These are phyloP conservation scores for Teratosphaeria destructans DNA, from an alignment of 2,329 filamentous ascomycete species.

Conservation along the genomic window DNA sequence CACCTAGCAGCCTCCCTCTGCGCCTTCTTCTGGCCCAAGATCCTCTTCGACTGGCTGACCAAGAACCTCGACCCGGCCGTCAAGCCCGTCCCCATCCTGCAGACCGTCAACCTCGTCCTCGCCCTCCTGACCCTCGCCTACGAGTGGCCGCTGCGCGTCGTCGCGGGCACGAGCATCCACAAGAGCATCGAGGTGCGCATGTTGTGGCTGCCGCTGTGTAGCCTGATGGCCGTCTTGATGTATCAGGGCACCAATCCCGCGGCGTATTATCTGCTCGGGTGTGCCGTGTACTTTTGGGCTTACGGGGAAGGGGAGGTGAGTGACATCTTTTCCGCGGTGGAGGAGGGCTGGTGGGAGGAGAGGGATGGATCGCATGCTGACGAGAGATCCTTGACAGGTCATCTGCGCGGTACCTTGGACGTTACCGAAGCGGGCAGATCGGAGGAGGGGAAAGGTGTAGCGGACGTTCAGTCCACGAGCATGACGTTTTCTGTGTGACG, in stretches of 20 bases:
- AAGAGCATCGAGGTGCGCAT: slow-evolving; percentile 80
- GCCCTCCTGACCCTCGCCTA: slow-evolving; percentile 69
- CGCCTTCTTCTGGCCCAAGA: slow-evolving; percentile 95
- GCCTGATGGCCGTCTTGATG: slow-evolving; percentile 63
- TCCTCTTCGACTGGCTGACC: slow-evolving; percentile 95
- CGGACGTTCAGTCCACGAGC: neutral
- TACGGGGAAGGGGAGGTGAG: slow-evolving; percentile 94
- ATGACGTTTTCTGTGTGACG: neutral
- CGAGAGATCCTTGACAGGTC: slow-evolving; percentile 22
- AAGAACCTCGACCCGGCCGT: slow-evolving; percentile 79
- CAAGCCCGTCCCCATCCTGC: slow-evolving; percentile 76
- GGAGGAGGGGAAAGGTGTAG: slow-evolving; percentile 14
- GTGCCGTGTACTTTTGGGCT: slow-evolving; percentile 88
- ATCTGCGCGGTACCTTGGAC: slow-evolving; percentile 42
- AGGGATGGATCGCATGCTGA: too few relatives aligned
- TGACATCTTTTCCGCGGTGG: slow-evolving; percentile 7
- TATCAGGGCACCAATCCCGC: slow-evolving; percentile 92
- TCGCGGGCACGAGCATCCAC: slow-evolving; percentile 72
- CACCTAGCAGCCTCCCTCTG: slow-evolving; percentile 76
- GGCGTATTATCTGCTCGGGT: slow-evolving; percentile 80
- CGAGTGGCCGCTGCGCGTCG: slow-evolving; percentile 76
- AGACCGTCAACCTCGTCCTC: slow-evolving; percentile 79
- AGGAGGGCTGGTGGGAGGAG: too few relatives aligned
- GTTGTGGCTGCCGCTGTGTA: slow-evolving; percentile 68
- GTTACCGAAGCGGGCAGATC: slow-evolving; percentile 33